Evolutionary conservation across 768 basidiomycete genomes (phyloP).

Genomic region (Multifurca ochricompacta): DNA sequence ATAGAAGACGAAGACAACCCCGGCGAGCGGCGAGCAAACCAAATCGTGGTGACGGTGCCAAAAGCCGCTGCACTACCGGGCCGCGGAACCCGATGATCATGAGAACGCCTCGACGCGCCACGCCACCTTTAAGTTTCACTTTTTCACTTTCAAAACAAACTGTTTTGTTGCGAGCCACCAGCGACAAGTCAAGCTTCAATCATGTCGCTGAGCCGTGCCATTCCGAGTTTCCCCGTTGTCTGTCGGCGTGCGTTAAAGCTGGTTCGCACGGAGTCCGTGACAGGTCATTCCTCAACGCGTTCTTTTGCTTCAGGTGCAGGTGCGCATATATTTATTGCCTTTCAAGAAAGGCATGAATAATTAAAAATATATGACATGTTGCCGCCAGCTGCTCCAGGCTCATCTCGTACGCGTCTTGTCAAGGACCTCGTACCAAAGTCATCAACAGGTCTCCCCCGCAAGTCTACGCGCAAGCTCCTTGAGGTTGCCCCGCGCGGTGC

Average conservation of each 20-base stretch:
- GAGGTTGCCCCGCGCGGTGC: constrained; percentile 15
- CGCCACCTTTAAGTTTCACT: too few species aligned
- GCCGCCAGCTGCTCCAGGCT: constrained; percentile 31
- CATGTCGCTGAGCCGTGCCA: neutral
- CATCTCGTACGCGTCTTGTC: constrained; percentile 20
- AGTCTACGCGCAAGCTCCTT: constrained; percentile 10
- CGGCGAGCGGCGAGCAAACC: too few species aligned
- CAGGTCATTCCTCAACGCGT: neutral
- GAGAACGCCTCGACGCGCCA: too few species aligned
- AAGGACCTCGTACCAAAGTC: constrained; percentile 17
- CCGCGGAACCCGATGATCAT: too few species aligned
- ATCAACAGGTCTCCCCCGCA: neutral
- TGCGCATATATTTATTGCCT: neutral
- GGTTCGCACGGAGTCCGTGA: neutral
- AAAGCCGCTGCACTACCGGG: too few species aligned
- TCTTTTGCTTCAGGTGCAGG: constrained; percentile 15
- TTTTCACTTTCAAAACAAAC: too few species aligned
- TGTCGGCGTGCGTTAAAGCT: neutral
- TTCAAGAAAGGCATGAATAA: neutral
- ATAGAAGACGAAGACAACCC: too few species aligned
- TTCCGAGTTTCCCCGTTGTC: neutral
- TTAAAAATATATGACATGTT: neutral
- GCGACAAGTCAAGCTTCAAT: neutral
- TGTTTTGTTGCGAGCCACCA: neutral
- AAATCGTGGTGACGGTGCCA: too few species aligned